A percentile compares a stretch with the other conserved stretches of the same genome.
Conservation (phyloP, 1,284 basidiomycete genomes). For the Papiliotrema terrestris region DNA sequence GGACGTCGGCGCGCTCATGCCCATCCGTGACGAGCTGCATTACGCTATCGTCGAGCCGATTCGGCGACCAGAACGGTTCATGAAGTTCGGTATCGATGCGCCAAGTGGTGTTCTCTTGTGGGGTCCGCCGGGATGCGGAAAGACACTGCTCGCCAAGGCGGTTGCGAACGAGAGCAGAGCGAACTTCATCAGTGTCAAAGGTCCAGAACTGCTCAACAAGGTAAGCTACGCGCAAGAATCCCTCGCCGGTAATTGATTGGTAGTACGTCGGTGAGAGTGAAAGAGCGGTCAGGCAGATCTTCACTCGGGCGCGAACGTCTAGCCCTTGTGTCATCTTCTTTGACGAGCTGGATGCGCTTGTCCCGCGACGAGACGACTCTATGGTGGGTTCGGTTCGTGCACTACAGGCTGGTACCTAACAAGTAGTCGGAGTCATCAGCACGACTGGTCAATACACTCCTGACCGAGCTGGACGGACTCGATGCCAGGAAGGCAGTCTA, state of each 20-base stretch:
- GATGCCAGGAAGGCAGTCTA: slow-evolving; percentile 87
- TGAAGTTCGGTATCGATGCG: slow-evolving; percentile 76
- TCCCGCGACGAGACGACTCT: slow-evolving; percentile 86
- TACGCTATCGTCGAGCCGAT: slow-evolving; percentile 98
- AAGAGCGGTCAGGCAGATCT: slow-evolving; percentile 88
- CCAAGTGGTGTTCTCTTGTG: slow-evolving; percentile 92
- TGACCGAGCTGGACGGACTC: slow-evolving; percentile 94
- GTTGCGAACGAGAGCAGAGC: slow-evolving; percentile 92
- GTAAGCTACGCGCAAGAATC: slow-evolving; percentile 49
- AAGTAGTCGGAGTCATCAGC: slow-evolving; percentile 87
- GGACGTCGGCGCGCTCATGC: slow-evolving; percentile 87
- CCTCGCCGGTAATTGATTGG: not conserved
- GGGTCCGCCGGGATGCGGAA: slow-evolving; percentile 97
- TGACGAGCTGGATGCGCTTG: slow-evolving; percentile 95
- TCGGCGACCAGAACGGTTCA: slow-evolving; percentile 81
- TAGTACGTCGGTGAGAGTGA: slow-evolving; percentile 98
- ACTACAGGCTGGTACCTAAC: slow-evolving; percentile 2
- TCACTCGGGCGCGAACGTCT: slow-evolving; percentile 96
- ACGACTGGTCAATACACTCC: slow-evolving; percentile 93
- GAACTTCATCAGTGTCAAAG: slow-evolving; percentile 97
- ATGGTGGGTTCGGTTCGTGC: slow-evolving; percentile 57
- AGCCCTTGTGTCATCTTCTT: slow-evolving; percentile 99
- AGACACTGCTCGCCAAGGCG: slow-evolving; percentile 92
- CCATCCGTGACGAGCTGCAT: slow-evolving; percentile 82
- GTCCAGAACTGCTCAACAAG: slow-evolving; percentile 94